These are phyloP conservation scores for Solanum neorickii DNA, from an alignment of 257 asterid species.

Conservation along the genomic window DNA sequence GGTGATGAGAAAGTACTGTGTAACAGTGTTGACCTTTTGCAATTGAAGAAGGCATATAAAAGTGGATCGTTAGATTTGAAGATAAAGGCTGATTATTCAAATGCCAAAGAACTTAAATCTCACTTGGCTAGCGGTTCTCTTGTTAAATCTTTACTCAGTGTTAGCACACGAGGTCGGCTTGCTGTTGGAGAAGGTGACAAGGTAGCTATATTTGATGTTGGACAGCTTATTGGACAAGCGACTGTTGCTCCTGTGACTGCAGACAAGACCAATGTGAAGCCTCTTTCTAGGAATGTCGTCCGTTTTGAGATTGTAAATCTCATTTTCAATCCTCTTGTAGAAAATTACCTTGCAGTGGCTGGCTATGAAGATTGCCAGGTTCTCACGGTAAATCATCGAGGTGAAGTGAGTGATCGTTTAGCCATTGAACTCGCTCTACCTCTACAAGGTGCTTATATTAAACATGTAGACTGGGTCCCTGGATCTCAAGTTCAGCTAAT, in stretches of 20 bases:
- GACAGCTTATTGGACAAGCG: conserved; percentile 97
- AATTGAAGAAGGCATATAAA: conserved; percentile 91
- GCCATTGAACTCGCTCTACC: conserved; percentile 97
- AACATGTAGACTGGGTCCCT: conserved; percentile 92
- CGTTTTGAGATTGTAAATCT: conserved; percentile 96
- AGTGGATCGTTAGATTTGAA: conserved; percentile 96
- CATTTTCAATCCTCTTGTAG: conserved; percentile 70
- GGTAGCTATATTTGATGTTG: conserved; percentile 96
- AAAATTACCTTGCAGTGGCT: conserved; percentile 89
- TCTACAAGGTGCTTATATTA: conserved; percentile 94
- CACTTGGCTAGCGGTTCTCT: conserved; percentile 91
- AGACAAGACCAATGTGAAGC: conserved; percentile 97
- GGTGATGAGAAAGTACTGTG: conserved; percentile 62
- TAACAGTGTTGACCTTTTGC: conserved; percentile 61
- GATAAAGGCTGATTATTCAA: conserved; percentile 92
- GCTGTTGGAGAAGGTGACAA: conserved; percentile 99
- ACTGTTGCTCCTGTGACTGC: conserved; percentile 92
- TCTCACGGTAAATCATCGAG: conserved; percentile 88
- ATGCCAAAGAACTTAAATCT: conserved; percentile 89
- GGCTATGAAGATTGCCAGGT: conserved; percentile 99
- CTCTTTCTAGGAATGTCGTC: conserved; percentile 85
- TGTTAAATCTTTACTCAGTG: conserved; percentile 86
- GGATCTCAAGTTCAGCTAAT: conserved; percentile 96
- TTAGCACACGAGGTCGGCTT: conserved; percentile 79
- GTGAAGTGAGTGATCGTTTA: conserved; percentile 93